These are phyloP conservation scores for Tetrahymena borealis DNA, from an alignment of 73 alveolate genomes.

Conservation along the genomic window DNA sequence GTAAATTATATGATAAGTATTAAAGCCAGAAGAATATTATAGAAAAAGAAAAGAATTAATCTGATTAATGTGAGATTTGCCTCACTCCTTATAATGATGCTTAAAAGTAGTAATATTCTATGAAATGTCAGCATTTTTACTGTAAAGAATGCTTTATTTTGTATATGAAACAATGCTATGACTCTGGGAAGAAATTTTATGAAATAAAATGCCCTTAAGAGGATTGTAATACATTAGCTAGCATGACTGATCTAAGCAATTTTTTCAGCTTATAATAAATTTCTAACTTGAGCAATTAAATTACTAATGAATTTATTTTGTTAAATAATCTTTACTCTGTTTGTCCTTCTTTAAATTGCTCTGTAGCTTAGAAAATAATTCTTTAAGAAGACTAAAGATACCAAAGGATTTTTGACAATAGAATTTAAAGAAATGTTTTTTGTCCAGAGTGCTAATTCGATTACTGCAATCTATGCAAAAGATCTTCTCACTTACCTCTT, in stretches of 20 bases:
- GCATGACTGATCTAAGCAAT: background rate
- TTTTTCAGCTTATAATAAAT: background rate
- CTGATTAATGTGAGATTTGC: background rate
- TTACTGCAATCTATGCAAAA: background rate
- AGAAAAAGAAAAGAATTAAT: background rate
- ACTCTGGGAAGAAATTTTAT: background rate
- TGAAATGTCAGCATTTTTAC: background rate
- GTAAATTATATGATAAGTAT: no score
- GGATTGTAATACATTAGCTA: background rate
- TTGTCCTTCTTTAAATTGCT: background rate
- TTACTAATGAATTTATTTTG: no score
- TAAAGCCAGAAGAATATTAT: no score
- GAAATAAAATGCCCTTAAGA: background rate
- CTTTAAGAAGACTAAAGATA: background rate
- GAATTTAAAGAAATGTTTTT: background rate
- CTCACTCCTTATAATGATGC: background rate
- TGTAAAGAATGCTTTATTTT: background rate
- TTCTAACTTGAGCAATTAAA: background rate
- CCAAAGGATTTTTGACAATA: background rate
- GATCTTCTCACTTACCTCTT: background rate
- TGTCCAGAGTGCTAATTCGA: background rate
- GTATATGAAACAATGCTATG: background rate
- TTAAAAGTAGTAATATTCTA: background rate
- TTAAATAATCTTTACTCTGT: background rate
- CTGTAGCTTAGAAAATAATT: background rate